Conservation (phyloP, 1,139 yeast genomes). For the Saccharomyces hybrid region DNA sequence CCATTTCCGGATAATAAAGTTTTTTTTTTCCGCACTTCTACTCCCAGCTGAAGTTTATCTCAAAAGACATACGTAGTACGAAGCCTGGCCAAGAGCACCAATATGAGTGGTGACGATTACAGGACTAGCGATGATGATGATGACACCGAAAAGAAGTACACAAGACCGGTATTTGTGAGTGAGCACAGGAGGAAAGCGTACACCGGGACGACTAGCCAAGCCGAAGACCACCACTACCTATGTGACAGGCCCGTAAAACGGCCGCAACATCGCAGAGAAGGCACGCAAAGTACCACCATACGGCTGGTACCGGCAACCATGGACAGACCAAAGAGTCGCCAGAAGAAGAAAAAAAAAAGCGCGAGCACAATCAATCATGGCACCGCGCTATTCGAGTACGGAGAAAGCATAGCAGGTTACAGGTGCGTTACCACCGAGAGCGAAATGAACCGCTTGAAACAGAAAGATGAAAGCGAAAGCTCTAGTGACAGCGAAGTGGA, state of each 20-base stretch:
- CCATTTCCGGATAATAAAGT: neutral
- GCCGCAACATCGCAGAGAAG: neutral
- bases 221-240: neutral
- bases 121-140: neutral
- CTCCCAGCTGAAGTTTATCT: neutral
- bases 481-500: neutral
- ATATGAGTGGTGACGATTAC: neutral
- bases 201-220: neutral
- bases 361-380: neutral
- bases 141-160: neutral
- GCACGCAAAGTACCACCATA: neutral
- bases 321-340: neutral
- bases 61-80: neutral
- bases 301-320: neutral
- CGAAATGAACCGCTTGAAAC: neutral
- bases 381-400: constrained; percentile 4
- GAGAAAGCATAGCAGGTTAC: constrained; percentile 7
- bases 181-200: neutral
- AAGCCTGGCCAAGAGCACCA: neutral
- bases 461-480: neutral
- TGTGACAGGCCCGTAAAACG: neutral
- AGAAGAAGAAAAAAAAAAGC: neutral
- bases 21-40: neutral
- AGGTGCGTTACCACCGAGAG: constrained; percentile 1
- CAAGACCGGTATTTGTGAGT: neutral